A percentile compares a stretch with the other conserved stretches of the same genome.
Evolutionary conservation across 2,329 filamentous ascomycete genomes (phyloP).

Genomic region (Trichoderma sp.): DNA sequence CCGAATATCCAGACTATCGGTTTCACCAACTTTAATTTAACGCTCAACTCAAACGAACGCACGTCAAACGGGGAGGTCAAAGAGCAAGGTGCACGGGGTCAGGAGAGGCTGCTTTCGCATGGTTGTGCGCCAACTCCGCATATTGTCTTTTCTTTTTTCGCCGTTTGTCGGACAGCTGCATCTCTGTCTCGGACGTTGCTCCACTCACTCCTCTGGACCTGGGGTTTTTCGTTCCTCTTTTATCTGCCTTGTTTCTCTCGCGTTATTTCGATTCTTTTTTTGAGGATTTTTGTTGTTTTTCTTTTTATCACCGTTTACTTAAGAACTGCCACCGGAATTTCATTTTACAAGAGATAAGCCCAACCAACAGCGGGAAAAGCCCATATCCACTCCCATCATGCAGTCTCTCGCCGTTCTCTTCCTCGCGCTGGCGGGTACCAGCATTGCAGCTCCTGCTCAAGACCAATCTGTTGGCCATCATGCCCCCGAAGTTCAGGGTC

Average conservation of each 20-base stretch:
- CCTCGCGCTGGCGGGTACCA: background rate
- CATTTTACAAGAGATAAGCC: background rate
- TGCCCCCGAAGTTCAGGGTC: background rate
- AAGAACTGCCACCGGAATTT: background rate
- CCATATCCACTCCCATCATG: background rate
- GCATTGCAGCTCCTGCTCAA: background rate
- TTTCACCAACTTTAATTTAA: background rate
- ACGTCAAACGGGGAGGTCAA: background rate
- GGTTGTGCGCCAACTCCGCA: background rate
- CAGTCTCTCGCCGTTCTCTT: conserved; percentile 20
- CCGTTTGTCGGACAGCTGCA: background rate
- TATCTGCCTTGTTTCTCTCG: background rate
- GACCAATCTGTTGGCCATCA: background rate
- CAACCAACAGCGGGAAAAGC: background rate
- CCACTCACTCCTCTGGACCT: background rate
- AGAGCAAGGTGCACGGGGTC: background rate
- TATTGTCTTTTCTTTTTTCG: background rate
- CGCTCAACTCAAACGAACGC: background rate
- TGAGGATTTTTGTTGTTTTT: background rate
- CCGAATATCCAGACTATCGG: background rate
- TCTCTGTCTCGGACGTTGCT: background rate
- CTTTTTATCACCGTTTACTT: background rate
- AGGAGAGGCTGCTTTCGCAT: background rate
- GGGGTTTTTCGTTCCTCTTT: background rate
- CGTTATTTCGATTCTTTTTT: background rate